Base-by-base conservation (phyloP, 768 basidiomycete genomes). In the Leccinum longicurvipes region DNA sequence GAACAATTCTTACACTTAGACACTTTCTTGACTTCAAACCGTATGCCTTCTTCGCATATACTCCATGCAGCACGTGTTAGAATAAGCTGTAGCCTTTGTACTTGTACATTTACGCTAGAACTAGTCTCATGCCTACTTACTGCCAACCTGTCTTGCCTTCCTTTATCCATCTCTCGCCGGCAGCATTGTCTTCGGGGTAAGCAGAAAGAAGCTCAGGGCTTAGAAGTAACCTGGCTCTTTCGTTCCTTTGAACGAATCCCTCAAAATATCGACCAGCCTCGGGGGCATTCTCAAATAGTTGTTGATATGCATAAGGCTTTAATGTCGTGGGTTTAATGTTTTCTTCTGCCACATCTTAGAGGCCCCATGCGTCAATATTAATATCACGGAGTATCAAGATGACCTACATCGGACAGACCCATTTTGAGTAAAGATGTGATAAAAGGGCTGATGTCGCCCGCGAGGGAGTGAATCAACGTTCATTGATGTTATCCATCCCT, bases 361-460 rank as follows among this genome's bases (percentile, higher is more conserved):
- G 52, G 14, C 44, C 50, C 53, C 29, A 51, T 14, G 34, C 12
- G 41, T 63, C 39, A 61, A 47, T 45, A 27, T 24, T 5, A 9
- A 36, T 27, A 34, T 14, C 28, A 46, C 28, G 48, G 23, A 39
- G 3, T 31, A 1, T 21, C 31, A 12, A 48, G 27, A 47, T 11
- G 17, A 61, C 76, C 59, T 62, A 80, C 78, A 79, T 62, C 72
- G 63, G 39, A 63, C 54, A 1, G 74, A 65, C 12, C 75, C 76
- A 46, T 67, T 73, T 29, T 67, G 61, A 19, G 71, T 62, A 41
- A 76, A 56, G 32, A 73, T 63, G 28, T 69, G 65, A 58, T 83
- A 83, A 58, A 82, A 83, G 2, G 82, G 80, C 53, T 83, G 82
- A 44, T 76, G 57, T 23, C 74, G 66, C 19, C 81, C 79, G 21